Conservation (phyloP, 805 yeast genomes). For the Candida xiaguanensis region DNA sequence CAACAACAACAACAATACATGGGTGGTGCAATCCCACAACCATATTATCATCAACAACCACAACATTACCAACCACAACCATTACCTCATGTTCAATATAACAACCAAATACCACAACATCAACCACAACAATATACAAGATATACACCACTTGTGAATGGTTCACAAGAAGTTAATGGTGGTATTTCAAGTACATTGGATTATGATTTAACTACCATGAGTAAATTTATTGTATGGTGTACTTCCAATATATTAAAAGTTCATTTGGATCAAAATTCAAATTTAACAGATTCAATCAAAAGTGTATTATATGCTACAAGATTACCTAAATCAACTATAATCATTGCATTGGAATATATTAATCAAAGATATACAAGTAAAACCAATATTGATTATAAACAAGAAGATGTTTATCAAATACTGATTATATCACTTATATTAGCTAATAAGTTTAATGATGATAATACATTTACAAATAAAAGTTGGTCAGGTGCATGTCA, state of each 20-base stretch:
- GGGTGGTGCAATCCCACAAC: conserved; percentile 1
- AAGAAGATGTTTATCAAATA: conserved; percentile 46
- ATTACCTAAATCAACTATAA: conserved; percentile 75
- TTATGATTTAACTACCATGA: conserved; percentile 64
- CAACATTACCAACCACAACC: not conserved
- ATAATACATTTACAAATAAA: conserved; percentile 90
- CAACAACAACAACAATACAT: not conserved
- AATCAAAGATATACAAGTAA: conserved; percentile 50
- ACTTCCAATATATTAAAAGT: conserved; percentile 65
- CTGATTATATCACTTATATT: conserved; percentile 69
- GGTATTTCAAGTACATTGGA: conserved; percentile 63
- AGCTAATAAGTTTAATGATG: conserved; percentile 94
- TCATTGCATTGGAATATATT: conserved; percentile 75
- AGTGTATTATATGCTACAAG: conserved; percentile 83
- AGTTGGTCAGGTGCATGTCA: conserved; percentile 98
- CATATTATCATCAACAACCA: not conserved
- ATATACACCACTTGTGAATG: conserved; percentile 1
- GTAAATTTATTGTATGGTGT: conserved; percentile 74
- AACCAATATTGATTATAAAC: conserved; percentile 16
- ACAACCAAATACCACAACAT: conserved; percentile 7
- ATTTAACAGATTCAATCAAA: conserved; percentile 56
- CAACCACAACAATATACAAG: conserved; percentile 15
- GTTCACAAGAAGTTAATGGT: conserved; percentile 40
- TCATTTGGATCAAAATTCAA: conserved; percentile 36
- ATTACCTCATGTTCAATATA: conserved; percentile 3